These are phyloP conservation scores for Sclerotinia trifoliorum DNA, from an alignment of 2,329 filamentous ascomycete species.

Conservation along the genomic window DNA sequence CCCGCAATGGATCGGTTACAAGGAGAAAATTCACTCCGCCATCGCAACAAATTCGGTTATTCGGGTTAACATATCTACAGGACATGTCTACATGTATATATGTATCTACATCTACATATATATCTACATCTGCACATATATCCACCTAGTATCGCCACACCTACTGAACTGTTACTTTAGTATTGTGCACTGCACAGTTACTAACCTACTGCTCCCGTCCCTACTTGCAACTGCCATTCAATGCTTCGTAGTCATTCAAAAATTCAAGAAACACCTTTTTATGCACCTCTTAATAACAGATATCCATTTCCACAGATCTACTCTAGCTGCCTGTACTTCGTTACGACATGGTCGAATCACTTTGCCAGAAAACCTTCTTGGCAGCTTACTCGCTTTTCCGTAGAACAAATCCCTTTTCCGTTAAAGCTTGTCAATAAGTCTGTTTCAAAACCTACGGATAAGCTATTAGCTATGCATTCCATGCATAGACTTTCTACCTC, in stretches of 20 bases:
- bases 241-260: background rate
- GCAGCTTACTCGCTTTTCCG: background rate
- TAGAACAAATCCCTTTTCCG: background rate
- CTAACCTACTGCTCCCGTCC: background rate
- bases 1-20: constrained; percentile 15
- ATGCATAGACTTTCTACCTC: background rate
- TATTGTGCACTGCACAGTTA: no score
- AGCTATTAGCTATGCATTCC: background rate
- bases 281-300: background rate
- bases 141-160: no score
- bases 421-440: background rate
- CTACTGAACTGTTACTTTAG: no score
- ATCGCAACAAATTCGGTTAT: constrained; percentile 19
- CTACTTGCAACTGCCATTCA: background rate
- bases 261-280: no score
- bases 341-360: background rate
- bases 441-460: background rate
- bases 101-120: no score
- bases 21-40: constrained; percentile 17
- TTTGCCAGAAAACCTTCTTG: background rate
- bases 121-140: no score
- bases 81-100: no score
- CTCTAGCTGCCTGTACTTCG: background rate
- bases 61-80: constrained; percentile 8
- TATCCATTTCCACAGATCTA: background rate